Evolutionary conservation across 2,329 filamentous ascomycete genomes (phyloP).

Genomic region (Exophiala mesophila): DNA sequence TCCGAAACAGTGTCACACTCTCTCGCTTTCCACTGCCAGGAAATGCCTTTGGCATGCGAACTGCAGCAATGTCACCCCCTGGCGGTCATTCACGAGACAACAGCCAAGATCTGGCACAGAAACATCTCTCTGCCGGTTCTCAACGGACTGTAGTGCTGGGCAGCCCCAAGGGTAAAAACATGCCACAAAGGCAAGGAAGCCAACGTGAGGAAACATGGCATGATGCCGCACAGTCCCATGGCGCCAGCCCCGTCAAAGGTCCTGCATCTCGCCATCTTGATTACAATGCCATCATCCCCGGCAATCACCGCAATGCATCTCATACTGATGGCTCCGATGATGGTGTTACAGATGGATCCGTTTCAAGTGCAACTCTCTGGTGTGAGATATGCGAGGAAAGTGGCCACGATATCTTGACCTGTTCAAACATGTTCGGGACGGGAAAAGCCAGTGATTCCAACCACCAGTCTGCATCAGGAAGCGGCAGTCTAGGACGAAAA

Average conservation of each 20-base stretch:
- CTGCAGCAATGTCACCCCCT: slow-evolving; percentile 25
- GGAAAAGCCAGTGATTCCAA: slow-evolving; percentile 6
- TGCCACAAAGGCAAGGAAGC: neutral
- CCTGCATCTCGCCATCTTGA: slow-evolving; percentile 3
- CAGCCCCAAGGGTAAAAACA: neutral
- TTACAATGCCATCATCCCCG: slow-evolving; percentile 30
- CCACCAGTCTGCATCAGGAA: neutral
- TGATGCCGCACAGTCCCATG: neutral
- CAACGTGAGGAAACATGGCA: slow-evolving; percentile 4
- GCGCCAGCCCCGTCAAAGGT: neutral
- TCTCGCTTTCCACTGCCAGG: slow-evolving; percentile 23
- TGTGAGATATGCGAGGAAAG: slow-evolving; percentile 93
- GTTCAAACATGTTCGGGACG: slow-evolving; percentile 72
- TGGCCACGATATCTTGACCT: slow-evolving; percentile 90
- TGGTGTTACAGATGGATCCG: slow-evolving; percentile 59
- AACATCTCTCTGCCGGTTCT: slow-evolving; percentile 21
- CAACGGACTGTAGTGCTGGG: slow-evolving; percentile 22
- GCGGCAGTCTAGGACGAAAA: slow-evolving; percentile 10
- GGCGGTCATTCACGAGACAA: slow-evolving; percentile 37
- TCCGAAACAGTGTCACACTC: slow-evolving; percentile 44
- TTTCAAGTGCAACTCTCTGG: slow-evolving; percentile 57
- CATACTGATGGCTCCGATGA: slow-evolving; percentile 8
- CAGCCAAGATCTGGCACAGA: slow-evolving; percentile 20
- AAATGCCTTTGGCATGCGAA: slow-evolving; percentile 22
- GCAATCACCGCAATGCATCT: slow-evolving; percentile 43